These are phyloP conservation scores for Yamadazyma ubonensis DNA, from an alignment of 805 yeast genomes.

Conservation along the genomic window DNA sequence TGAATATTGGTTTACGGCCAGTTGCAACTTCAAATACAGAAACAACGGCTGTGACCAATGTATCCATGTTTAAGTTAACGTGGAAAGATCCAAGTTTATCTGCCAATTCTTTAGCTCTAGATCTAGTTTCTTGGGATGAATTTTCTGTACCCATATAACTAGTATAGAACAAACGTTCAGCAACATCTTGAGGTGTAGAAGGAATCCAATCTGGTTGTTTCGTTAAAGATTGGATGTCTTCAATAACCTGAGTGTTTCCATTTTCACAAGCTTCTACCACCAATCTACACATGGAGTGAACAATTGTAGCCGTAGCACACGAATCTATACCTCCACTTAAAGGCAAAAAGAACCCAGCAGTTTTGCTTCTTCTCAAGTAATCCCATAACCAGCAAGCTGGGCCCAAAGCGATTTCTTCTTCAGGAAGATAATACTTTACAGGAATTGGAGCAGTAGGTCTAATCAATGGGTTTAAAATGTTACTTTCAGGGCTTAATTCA, in stretches of 20 bases:
- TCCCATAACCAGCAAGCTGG: conserved; percentile 99
- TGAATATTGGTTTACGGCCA: conserved; percentile 84
- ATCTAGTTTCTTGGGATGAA: conserved; percentile 83
- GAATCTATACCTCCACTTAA: conserved; percentile 97
- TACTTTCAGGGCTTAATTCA: conserved; percentile 61
- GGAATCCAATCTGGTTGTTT: conserved; percentile 65
- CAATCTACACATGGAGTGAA: conserved; percentile 88
- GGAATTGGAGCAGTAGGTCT: conserved; percentile 54
- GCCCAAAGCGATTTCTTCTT: conserved; percentile 95
- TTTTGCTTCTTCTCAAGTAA: conserved; percentile 83
- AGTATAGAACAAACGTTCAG: conserved; percentile 77
- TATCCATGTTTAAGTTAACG: conserved; percentile 88
- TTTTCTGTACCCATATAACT: conserved; percentile 95
- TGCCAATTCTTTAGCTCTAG: conserved; percentile 77
- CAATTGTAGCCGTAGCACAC: conserved; percentile 95
- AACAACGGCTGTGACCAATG: conserved; percentile 70
- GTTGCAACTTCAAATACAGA: conserved; percentile 83
- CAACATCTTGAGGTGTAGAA: conserved; percentile 68
- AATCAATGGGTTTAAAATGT: conserved; percentile 59
- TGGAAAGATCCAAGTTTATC: conserved; percentile 82
- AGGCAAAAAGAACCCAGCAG: conserved; percentile 91
- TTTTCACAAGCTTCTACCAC: conserved; percentile 66
- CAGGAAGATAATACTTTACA: conserved; percentile 73
- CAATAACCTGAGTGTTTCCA: conserved; percentile 75
- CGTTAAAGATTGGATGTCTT: conserved; percentile 70